Percentiles rank a stretch among this genome's conserved stretches.
Conservation (phyloP, 2,329 filamentous ascomycete species). For the Karstenula rhodostoma region DNA sequence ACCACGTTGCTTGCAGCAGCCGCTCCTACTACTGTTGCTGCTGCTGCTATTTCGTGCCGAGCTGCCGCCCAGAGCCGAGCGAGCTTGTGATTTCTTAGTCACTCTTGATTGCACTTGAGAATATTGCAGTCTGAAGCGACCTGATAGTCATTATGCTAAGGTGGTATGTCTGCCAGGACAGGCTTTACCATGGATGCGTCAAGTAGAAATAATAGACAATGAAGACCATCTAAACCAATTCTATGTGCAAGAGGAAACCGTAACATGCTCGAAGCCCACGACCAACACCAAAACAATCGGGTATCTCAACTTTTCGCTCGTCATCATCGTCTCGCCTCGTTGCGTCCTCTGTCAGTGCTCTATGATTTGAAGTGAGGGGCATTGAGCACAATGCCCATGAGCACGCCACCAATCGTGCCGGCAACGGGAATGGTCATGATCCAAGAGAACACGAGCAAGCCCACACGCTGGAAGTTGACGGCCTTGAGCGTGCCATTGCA, state of each 20-base stretch:
- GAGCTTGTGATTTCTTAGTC: background rate
- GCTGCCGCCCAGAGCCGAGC: background rate
- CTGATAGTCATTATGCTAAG: background rate
- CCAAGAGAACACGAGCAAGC: conserved; percentile 72
- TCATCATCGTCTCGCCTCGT: background rate
- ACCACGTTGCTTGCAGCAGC: background rate
- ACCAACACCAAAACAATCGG: background rate
- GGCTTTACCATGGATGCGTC: background rate
- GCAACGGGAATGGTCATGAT: conserved; percentile 69
- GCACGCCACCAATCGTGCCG: conserved; percentile 60
- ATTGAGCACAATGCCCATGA: conserved; percentile 62
- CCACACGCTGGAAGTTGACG: conserved; percentile 76
- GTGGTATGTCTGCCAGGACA: background rate
- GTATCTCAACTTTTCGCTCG: conserved; percentile 5
- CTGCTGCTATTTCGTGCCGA: background rate
- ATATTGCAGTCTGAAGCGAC: background rate
- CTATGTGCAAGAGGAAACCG: background rate
- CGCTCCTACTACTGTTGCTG: too few species aligned
- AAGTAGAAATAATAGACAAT: background rate
- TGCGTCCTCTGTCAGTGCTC: background rate
- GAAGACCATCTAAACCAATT: background rate
- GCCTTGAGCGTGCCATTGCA: conserved; percentile 77
- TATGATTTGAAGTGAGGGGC: conserved; percentile 60
- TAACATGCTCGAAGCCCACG: conserved; percentile 2
- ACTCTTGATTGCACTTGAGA: background rate